Evolutionary conservation across 768 basidiomycete species (phyloP), one percentile per base, ranked within the genome.

Genomic region (Clavaria fumosa): DNA sequence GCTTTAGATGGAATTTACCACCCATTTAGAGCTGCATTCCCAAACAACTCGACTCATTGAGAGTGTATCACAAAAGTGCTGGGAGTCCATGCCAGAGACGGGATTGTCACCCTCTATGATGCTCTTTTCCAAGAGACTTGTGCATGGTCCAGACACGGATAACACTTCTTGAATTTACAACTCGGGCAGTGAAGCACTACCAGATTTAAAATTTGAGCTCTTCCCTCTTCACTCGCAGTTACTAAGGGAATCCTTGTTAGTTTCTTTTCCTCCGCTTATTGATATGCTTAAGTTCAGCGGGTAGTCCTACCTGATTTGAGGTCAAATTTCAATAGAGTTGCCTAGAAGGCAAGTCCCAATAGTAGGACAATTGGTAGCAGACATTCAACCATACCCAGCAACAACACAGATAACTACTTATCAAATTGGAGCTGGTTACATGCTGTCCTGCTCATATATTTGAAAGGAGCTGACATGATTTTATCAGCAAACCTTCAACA

Each of bases 241-340:
- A 78, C 77, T 78, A 74, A 67, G 74, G 77, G 72, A 79, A 78
- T 78, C 77, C 76, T 76, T 70, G 77, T 79, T 79, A 77, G 75
- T 80, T 80, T 78, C 78, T 80, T 80, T 78, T 78, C 77, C 77
- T 78, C 75, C 70, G 70, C 77, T 80, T 77, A 78, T 76, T 79
- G 72, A 78, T 78, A 77, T 78, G 75, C 77, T 78, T 77, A 78
- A 78, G 72, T 78, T 77, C 73, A 75, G 75, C 68, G 71, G 75
- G 77, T 78, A 77, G 65, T 74, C 75, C 72, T 72, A 68, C 73
- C 72, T 73, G 74, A 77, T 76, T 70, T 75, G 75, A 78, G 75
- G 72, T 73, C 75, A 70, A 60, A 61, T 43, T 45, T 40, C 43
- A 42, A n/a, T n/a, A 23, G 23, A 41, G 38, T 21, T 31, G 26